Evolutionary conservation across 352 stramenopile species (phyloP), one percentile per base, ranked within the genome.

Genomic region (Pythium phragmiticola): DNA sequence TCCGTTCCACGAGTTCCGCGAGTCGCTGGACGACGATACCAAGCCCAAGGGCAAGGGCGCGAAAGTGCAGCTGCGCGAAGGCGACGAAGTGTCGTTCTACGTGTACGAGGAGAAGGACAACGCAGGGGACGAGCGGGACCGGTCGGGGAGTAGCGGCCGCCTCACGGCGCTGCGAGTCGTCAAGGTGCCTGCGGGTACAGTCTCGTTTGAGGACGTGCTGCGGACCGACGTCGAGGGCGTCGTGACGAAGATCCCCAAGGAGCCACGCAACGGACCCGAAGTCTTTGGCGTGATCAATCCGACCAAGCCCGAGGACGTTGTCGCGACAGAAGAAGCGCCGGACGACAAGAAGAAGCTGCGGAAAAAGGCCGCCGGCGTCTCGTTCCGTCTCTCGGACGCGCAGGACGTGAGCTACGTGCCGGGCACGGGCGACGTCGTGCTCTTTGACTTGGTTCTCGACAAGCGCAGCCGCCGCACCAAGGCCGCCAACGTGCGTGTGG

Each of bases 41-140:
- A 63, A 66, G 7, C 13, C 39, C 19, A 63, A 64, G 50, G 48
- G 42, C 34, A 68, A 65, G 34, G 34, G 34, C 7, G 7, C 34
- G 7, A 39, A 39, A 54, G 58, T 59, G 17, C 34, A 63, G 43
- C 41, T 92, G 11, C 78, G 76, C 7, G 79, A 90, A 30, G 79
- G 83, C 16, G 83, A 90, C 59, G 77, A 90, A 54, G 83, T 93
- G 0, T 91, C 84, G 47, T 93, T 93, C 67, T 91, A 79, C 42
- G 78, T 93, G 21, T 83, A 87, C 37, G 80, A 89, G 58, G 84
- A 90, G 36, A 72, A 80, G 19, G 81, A 87, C 23, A 74, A 80
- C 21, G 70, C 83, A 0, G 68, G 68, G 33, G 62, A 65, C 8
- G 39, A 46, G 13, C 39, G 39, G 16, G 39, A 46, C 39, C 39